A percentile compares a stretch with the other conserved stretches of the same genome.
Evolutionary conservation across 768 basidiomycete genomes (phyloP).

Genomic region (Thelephora ganbajun): DNA sequence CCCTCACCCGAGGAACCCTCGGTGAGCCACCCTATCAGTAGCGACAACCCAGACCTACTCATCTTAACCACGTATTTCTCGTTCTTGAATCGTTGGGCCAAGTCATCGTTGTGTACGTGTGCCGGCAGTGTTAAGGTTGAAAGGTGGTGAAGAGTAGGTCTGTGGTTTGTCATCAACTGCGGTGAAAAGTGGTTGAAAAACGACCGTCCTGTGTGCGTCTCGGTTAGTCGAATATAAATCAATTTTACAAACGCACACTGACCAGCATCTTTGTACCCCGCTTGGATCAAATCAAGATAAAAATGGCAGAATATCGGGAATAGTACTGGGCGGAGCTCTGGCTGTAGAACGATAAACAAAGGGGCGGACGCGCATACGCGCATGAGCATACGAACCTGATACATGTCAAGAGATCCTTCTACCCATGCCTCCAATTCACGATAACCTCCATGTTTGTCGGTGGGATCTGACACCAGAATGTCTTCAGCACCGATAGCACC

Average conservation of each 20-base stretch:
- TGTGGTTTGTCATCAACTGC: slow-evolving; percentile 53
- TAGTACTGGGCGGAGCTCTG: slow-evolving; percentile 84
- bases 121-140: slow-evolving; percentile 67
- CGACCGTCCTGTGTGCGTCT: slow-evolving; percentile 36
- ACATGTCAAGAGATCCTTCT: slow-evolving; percentile 84
- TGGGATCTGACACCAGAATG: slow-evolving; percentile 66
- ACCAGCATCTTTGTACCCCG: slow-evolving; percentile 87
- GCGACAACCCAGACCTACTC: slow-evolving; percentile 82
- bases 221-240: neutral
- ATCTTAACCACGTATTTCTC: slow-evolving; percentile 87
- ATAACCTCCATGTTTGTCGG: slow-evolving; percentile 78
- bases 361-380: neutral
- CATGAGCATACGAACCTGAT: slow-evolving; percentile 44
- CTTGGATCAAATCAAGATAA: slow-evolving; percentile 86
- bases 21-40: slow-evolving; percentile 91
- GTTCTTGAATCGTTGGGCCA: slow-evolving; percentile 73
- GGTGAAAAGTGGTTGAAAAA: slow-evolving; percentile 65
- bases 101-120: slow-evolving; percentile 73
- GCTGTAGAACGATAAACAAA: slow-evolving; percentile 30
- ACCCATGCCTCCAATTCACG: slow-evolving; percentile 81
- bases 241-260: slow-evolving; percentile 13
- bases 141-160: slow-evolving; percentile 58
- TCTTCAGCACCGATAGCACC: slow-evolving; percentile 75
- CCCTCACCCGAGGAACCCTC: slow-evolving; percentile 83
- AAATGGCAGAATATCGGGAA: slow-evolving; percentile 98